Base-by-base conservation (phyloP, 2,329 filamentous ascomycete genomes). In the Aspergillus arachidicola region DNA sequence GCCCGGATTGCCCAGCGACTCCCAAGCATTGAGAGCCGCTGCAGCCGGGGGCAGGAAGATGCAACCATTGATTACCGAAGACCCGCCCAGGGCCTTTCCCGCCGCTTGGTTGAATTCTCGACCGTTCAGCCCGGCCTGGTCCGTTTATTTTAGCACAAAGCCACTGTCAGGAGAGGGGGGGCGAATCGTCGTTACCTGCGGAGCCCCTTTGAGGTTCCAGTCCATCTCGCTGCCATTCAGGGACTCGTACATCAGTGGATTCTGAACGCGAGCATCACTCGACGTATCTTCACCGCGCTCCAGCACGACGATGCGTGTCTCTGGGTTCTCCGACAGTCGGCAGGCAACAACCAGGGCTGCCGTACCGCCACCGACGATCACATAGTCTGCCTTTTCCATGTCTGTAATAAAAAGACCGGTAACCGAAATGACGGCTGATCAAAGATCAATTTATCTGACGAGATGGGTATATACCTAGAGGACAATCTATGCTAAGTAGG, bases 41-140 rank as follows among this genome's bases (percentile, higher is more conserved):
- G 70, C 68, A 5, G 63, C 60, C 4, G 70, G 70, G 28, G 69
- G 69, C 16, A 71, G 45, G 10, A 69, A 36, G 16, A 64, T 59
- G 19, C 72, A 73, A 38, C 82, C 79, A 64, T 84, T 84, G 34
- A 84, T 64, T 0, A 81, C 76, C 11, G 75, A 81, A 16, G 79
- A 81, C 11, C 84, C 84, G 6, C 84, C 84, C 0, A 86, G 75
- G 0, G 83, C 80, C 57, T 82, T 82, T 38, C 82, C 84, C 6
- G 82, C 76, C 32, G 79, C 78, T 41, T 82, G 80, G 2, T 71
- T 59, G 14, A 84, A 78, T 3, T 75, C 67, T 1, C 81, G 77
- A 16, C 76, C 75, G 19, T 78, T 76, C 5, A 83, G 76, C n/a
- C 69, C 64, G 14, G 58, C 28, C 56, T 58, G 10, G n/a, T n/a